Evolutionary conservation across 345 rosid species (phyloP).

Genomic region (Heritiera littoralis): DNA sequence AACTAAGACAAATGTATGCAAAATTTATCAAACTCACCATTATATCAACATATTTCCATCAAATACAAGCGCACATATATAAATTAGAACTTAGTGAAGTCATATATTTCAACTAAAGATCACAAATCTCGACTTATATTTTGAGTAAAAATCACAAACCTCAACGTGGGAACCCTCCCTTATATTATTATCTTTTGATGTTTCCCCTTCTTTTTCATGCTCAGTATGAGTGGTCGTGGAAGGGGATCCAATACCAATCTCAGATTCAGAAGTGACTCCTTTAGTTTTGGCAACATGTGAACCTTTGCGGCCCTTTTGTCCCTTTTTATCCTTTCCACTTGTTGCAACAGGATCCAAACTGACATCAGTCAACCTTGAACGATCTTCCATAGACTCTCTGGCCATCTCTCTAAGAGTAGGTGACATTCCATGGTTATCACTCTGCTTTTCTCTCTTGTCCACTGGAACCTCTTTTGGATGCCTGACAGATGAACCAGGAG

Average conservation of each 20-base stretch:
- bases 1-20: neutral
- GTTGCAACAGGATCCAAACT: constrained; percentile 37
- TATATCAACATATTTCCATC: neutral
- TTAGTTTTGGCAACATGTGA: constrained; percentile 42
- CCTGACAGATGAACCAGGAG: constrained; percentile 29
- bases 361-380: constrained; percentile 42
- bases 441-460: constrained; percentile 39
- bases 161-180: constrained; percentile 82
- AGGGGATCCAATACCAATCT: constrained; percentile 40
- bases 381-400: constrained; percentile 44
- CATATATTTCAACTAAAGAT: neutral
- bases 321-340: constrained; percentile 46
- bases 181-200: constrained; percentile 44
- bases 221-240: constrained; percentile 35
- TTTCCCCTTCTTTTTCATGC: constrained; percentile 34
- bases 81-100: neutral
- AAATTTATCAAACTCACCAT: neutral
- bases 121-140: neutral
- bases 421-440: constrained; percentile 39
- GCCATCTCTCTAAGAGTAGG: constrained; percentile 34
- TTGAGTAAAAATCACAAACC: constrained; percentile 47
- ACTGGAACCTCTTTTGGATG: constrained; percentile 30
- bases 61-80: neutral
- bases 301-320: constrained; percentile 42
- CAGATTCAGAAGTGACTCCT: constrained; percentile 48